Evolutionary conservation across 495 filamentous ascomycete species (phyloP).

Genomic region (Talaromyces nanjingensis): DNA sequence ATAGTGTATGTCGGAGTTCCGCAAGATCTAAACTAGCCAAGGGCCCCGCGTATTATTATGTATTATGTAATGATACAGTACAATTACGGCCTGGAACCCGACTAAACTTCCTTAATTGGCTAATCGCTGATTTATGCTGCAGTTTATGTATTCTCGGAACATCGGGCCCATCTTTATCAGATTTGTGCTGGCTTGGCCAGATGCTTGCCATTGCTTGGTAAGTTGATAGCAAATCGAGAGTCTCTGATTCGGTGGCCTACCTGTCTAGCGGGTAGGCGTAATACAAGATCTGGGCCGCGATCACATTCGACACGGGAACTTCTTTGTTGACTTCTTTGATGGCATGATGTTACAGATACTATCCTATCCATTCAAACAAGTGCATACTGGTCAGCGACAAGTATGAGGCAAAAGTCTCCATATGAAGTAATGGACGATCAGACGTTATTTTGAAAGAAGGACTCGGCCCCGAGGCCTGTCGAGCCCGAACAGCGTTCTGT

Average conservation of each 20-base stretch:
- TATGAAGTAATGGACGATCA: neutral
- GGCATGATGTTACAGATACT: no score
- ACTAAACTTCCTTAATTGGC: no score
- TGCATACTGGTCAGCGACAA: neutral
- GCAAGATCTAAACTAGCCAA: neutral
- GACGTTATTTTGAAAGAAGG: neutral
- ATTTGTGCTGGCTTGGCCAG: neutral
- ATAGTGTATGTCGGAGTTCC: neutral
- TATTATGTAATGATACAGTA: no score
- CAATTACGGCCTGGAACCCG: no score
- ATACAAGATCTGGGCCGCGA: no score
- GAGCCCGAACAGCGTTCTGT: neutral
- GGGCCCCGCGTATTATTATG: neutral
- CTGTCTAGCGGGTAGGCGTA: neutral
- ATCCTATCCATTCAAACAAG: neutral
- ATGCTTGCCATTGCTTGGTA: no score
- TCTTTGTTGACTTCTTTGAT: neutral
- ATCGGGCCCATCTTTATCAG: neutral
- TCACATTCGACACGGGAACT: neutral
- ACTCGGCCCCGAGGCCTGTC: neutral
- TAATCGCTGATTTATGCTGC: no score
- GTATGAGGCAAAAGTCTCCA: neutral
- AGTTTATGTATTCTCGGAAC: no score
- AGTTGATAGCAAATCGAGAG: neutral
- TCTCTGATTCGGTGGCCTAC: neutral